Percentiles rank a stretch among this genome's conserved stretches.
Conservation (phyloP, 176 grass and related monocot species). For the Panicum miliaceum region DNA sequence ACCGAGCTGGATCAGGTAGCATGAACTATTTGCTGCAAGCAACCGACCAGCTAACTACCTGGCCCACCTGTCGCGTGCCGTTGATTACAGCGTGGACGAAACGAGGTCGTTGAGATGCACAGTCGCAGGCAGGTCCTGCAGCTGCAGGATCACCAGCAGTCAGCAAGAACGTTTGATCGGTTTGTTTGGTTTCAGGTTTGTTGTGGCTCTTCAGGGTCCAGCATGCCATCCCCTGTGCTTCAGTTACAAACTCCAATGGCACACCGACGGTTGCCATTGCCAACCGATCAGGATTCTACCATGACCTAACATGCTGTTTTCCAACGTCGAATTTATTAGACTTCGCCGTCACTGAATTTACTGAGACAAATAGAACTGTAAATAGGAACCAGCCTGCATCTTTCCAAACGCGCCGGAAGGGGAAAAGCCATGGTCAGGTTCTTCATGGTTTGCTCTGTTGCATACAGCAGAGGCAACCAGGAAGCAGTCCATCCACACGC, state of each 20-base stretch:
- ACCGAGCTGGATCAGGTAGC: background rate
- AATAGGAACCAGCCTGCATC: background rate
- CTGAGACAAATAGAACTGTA: background rate
- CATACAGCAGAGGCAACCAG: background rate
- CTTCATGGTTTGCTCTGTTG: background rate
- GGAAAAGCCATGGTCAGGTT: background rate
- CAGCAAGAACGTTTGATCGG: background rate
- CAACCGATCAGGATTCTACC: background rate
- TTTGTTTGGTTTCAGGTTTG: background rate
- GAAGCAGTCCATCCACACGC: background rate
- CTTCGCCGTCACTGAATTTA: background rate
- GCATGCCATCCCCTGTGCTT: too few relatives aligned
- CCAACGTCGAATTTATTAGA: background rate
- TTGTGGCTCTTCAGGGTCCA: background rate
- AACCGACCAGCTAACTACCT: background rate
- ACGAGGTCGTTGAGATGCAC: background rate
- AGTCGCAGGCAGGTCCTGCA: too few relatives aligned
- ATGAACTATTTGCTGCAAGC: background rate
- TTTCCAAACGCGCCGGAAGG: background rate
- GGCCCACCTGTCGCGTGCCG: background rate
- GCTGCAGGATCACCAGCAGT: too few relatives aligned
- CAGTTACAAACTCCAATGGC: too few relatives aligned
- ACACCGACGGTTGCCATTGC: too few relatives aligned
- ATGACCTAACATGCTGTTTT: background rate
- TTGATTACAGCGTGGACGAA: background rate